phyloP scores from a whole-genome alignment of 805 yeast genomes.

The Cyberlindnera misumaiensis region DNA sequence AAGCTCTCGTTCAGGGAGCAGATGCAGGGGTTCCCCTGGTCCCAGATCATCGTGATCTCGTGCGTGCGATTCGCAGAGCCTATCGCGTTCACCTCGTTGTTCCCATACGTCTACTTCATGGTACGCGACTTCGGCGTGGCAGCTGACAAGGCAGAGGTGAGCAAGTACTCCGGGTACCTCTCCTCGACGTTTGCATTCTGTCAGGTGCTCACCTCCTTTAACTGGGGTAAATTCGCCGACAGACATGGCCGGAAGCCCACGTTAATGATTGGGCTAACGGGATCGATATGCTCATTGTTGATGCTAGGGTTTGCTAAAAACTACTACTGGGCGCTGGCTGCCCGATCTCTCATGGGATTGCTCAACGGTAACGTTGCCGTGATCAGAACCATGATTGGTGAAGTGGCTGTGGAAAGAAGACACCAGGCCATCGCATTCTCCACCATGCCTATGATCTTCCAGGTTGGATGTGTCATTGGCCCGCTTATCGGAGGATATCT shows the following conservation, averaged over 20 bases:
- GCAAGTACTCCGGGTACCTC: conserved; percentile 55
- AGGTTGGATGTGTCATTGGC: conserved; percentile 54
- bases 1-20: conserved; percentile 37
- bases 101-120: conserved; percentile 61
- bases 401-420: conserved; percentile 44
- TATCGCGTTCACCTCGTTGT: conserved; percentile 54
- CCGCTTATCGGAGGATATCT: conserved; percentile 52
- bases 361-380: conserved; percentile 62
- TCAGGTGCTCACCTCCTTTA: conserved; percentile 50
- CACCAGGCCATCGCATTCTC: conserved; percentile 62
- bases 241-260: conserved; percentile 50
- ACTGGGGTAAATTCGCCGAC: conserved; percentile 56
- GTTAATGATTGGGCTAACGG: conserved; percentile 43
- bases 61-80: conserved; percentile 55
- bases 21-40: conserved; percentile 49
- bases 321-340: conserved; percentile 44
- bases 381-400: conserved; percentile 57
- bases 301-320: conserved; percentile 48
- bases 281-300: conserved; percentile 42
- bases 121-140: conserved; percentile 49
- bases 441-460: conserved; percentile 55
- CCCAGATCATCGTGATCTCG: conserved; percentile 36
- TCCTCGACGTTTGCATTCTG: conserved; percentile 56
- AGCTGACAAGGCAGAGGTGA: conserved; percentile 43
- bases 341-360: conserved; percentile 49